Conservation (phyloP, 208 protist species). For the Trichomonas tenax region DNA sequence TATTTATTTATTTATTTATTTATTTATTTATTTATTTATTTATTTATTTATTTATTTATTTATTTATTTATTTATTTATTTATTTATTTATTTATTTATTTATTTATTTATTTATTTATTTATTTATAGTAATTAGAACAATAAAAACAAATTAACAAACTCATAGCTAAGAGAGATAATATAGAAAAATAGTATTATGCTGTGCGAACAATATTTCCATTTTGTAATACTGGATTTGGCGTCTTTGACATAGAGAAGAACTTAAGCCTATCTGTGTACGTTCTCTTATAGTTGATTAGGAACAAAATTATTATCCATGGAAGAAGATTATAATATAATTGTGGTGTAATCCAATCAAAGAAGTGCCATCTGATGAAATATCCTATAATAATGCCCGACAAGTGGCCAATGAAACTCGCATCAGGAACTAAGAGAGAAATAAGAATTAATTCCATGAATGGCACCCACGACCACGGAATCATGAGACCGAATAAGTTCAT, state of each 20-base stretch:
- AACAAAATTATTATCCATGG: background rate
- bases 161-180: no score
- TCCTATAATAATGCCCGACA: background rate
- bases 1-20: no score
- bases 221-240: background rate
- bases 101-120: no score
- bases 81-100: no score
- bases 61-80: no score
- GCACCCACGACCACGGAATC: background rate
- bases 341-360: background rate
- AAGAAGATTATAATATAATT: background rate
- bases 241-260: background rate
- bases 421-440: background rate
- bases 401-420: background rate
- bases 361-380: background rate
- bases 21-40: no score
- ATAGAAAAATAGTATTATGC: background rate
- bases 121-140: no score
- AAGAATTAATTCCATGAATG: background rate
- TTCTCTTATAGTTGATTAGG: background rate
- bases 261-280: background rate
- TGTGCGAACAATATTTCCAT: background rate
- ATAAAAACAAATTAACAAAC: no score
- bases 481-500: background rate
- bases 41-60: no score